phyloP scores from a whole-genome alignment of 1,139 yeast genomes.

The Blastobotrys serpentis region DNA sequence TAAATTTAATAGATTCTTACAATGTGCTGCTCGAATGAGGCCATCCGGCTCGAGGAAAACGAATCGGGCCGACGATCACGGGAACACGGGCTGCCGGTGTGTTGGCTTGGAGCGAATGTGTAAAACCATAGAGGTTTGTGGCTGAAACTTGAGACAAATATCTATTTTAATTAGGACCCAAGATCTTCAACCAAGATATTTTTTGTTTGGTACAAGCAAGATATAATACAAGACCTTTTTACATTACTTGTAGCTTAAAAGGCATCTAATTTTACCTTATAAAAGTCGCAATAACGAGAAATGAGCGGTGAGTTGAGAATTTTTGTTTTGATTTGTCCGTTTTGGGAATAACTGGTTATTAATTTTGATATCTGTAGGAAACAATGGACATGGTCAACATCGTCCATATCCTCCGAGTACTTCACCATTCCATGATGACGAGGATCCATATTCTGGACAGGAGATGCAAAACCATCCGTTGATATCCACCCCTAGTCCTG shows the following conservation, averaged over 20 bases:
- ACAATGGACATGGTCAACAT: constrained; percentile 1
- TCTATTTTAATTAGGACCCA: neutral
- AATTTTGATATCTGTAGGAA: neutral
- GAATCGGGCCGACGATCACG: neutral
- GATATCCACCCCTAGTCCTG: neutral
- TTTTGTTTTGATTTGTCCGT: constrained; percentile 1
- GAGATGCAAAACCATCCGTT: neutral
- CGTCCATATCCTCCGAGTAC: constrained; percentile 8
- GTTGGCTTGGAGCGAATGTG: neutral
- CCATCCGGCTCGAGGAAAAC: neutral
- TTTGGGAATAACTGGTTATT: neutral
- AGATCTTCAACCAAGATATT: neutral
- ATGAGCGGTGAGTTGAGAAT: constrained; percentile 3
- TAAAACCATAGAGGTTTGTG: neutral
- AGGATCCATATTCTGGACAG: constrained; percentile 7
- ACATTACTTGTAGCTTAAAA: too few species aligned
- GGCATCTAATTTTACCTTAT: too few species aligned
- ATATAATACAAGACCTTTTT: too few species aligned
- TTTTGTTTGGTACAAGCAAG: too few species aligned
- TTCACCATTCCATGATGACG: neutral
- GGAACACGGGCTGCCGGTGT: neutral
- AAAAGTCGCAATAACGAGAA: too few species aligned
- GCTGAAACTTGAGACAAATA: neutral
- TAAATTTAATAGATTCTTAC: too few species aligned
- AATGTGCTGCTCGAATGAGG: neutral